phyloP scores from a whole-genome alignment of 768 basidiomycete species.

The Phaffia tasmanica region DNA sequence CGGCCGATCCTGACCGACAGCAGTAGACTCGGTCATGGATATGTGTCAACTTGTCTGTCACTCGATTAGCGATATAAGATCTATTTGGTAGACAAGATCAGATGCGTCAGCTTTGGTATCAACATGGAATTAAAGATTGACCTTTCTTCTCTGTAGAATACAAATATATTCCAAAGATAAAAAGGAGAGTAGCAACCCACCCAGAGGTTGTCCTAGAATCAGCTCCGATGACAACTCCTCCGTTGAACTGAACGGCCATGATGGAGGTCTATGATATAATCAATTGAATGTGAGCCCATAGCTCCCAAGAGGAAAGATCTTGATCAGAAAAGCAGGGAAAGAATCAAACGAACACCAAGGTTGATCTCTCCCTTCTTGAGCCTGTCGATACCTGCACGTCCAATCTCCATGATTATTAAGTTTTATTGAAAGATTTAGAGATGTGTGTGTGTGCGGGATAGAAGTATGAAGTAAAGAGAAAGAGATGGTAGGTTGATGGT shows the following conservation, averaged over 20 bases:
- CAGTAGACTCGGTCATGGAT: conserved; percentile 98
- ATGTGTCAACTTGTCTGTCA: conserved; percentile 94
- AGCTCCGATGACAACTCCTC: conserved; percentile 90
- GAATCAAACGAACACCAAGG: conserved; percentile 61
- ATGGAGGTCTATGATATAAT: conserved; percentile 70
- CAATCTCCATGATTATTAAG: conserved; percentile 43
- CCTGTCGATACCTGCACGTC: conserved; percentile 58
- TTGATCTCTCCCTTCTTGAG: conserved; percentile 94
- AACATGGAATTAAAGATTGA: background rate
- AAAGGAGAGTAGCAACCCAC: conserved; percentile 43
- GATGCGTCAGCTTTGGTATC: background rate
- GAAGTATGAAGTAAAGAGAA: conserved; percentile 14
- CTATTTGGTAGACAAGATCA: conserved; percentile 39
- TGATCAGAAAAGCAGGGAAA: background rate
- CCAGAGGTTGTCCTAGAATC: conserved; percentile 96
- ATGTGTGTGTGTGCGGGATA: conserved; percentile 32
- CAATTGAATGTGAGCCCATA: background rate
- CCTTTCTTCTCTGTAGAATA: background rate
- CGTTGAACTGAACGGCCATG: conserved; percentile 95
- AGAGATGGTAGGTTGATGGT: conserved; percentile 1
- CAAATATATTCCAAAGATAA: background rate
- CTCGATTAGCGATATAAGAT: conserved; percentile 62
- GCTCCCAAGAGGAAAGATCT: background rate
- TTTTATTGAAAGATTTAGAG: conserved; percentile 37
- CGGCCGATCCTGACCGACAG: conserved; percentile 94